A percentile compares a stretch with the other conserved stretches of the same genome.
These are phyloP conservation scores for Purpureocillium takamizusanense DNA, from an alignment of 2,329 filamentous ascomycete species.

Conservation along the genomic window DNA sequence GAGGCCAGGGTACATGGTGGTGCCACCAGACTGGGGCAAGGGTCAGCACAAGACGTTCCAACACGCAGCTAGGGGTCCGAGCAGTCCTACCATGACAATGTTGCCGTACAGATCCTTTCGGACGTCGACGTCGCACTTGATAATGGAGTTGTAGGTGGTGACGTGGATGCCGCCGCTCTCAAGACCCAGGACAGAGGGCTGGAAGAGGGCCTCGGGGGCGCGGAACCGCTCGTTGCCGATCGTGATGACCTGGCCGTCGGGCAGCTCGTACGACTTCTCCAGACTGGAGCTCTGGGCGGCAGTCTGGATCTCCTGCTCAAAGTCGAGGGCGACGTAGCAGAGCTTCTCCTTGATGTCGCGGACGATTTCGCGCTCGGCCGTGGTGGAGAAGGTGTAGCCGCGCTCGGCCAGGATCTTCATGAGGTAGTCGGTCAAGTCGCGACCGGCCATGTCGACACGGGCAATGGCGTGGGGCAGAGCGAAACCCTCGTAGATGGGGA, in stretches of 20 bases:
- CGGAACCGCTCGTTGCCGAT: slow-evolving; percentile 99
- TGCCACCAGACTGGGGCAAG: slow-evolving; percentile 82
- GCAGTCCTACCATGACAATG: slow-evolving; percentile 89
- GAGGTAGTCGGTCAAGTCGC: slow-evolving; percentile 99
- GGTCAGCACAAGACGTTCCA: neutral
- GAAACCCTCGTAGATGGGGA: slow-evolving; percentile 99
- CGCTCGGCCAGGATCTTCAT: slow-evolving; percentile 99
- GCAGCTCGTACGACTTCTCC: slow-evolving; percentile 99
- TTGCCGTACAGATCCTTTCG: slow-evolving; percentile 99
- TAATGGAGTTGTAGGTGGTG: slow-evolving; percentile 99
- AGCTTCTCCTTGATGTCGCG: slow-evolving; percentile 99
- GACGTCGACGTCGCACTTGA: slow-evolving; percentile 99
- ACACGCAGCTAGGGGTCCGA: neutral
- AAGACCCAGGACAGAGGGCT: slow-evolving; percentile 95
- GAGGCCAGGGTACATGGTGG: slow-evolving; percentile 99
- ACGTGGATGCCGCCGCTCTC: slow-evolving; percentile 99
- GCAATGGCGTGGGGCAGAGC: slow-evolving; percentile 99
- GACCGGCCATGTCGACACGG: slow-evolving; percentile 99
- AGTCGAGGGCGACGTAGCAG: slow-evolving; percentile 99
- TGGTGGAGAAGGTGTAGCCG: slow-evolving; percentile 99
- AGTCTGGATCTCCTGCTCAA: slow-evolving; percentile 99
- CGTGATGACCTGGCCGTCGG: slow-evolving; percentile 98
- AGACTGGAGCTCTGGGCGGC: slow-evolving; percentile 96
- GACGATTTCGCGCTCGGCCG: slow-evolving; percentile 99
- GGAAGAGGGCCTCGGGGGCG: slow-evolving; percentile 98